Conservation (phyloP, 495 filamentous ascomycete genomes). For the Xylaria nigripes region DNA sequence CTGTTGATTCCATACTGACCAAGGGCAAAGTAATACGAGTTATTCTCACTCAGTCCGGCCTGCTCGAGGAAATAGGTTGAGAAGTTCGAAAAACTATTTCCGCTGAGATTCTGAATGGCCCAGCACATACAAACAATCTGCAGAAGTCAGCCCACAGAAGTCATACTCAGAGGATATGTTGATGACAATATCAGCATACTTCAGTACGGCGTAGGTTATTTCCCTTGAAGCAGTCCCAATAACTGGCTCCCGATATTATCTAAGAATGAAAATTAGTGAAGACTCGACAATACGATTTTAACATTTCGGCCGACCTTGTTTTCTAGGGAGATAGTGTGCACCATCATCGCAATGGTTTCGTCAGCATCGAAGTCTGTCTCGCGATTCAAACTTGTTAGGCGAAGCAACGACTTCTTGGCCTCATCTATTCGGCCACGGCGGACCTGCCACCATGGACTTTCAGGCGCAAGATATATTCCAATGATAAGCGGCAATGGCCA, state of each 20-base stretch:
- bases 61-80: conserved; percentile 70
- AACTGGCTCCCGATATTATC: conserved; percentile 60
- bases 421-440: conserved; percentile 58
- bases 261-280: not conserved
- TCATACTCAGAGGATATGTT: not conserved
- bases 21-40: conserved; percentile 62
- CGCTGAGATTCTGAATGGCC: conserved; percentile 75
- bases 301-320: conserved; percentile 36
- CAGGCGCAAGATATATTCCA: conserved; percentile 63
- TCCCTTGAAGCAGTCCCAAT: conserved; percentile 68
- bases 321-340: conserved; percentile 69
- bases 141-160: conserved; percentile 6
- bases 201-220: conserved; percentile 67
- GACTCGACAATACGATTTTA: not conserved
- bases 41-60: conserved; percentile 52
- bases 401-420: conserved; percentile 58
- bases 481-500: conserved; percentile 70
- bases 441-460: conserved; percentile 79
- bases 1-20: conserved; percentile 72
- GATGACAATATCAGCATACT: conserved; percentile 12
- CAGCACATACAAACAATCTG: conserved; percentile 68
- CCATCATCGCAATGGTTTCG: conserved; percentile 79
- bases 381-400: conserved; percentile 50
- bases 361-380: conserved; percentile 61
- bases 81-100: conserved; percentile 74